Evolutionary conservation across 352 stramenopile genomes (phyloP).

Genomic region (Phytophthora fragariae): DNA sequence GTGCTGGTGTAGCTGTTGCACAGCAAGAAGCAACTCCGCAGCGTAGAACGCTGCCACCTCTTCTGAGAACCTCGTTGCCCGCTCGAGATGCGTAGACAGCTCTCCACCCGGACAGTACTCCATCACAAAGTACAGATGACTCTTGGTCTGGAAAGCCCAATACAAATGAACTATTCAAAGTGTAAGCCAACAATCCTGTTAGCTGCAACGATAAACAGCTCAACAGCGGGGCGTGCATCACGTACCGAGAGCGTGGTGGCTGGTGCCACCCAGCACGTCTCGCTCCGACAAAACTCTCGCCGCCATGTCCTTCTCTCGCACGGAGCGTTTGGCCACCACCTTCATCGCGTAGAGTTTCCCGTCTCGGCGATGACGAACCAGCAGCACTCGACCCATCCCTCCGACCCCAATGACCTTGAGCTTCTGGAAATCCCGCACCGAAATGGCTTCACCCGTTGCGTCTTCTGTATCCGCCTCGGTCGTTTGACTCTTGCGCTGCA

Average conservation of each 20-base stretch:
- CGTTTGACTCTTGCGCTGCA: slow-evolving; percentile 70
- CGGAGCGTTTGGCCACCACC: slow-evolving; percentile 62
- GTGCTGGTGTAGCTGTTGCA: slow-evolving; percentile 86
- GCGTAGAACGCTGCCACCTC: slow-evolving; percentile 73
- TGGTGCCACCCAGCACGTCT: slow-evolving; percentile 76
- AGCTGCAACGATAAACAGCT: neutral
- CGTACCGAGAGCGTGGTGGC: slow-evolving; percentile 64
- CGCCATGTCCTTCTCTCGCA: slow-evolving; percentile 60
- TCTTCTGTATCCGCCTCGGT: neutral
- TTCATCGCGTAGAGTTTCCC: slow-evolving; percentile 85
- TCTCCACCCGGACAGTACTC: slow-evolving; percentile 85
- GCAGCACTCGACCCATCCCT: slow-evolving; percentile 85
- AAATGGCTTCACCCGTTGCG: slow-evolving; percentile 29
- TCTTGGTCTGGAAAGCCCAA: slow-evolving; percentile 80
- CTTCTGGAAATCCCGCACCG: slow-evolving; percentile 79
- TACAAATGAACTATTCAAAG: slow-evolving; percentile 68
- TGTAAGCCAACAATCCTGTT: neutral
- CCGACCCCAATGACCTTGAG: slow-evolving; percentile 92
- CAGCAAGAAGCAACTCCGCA: slow-evolving; percentile 73
- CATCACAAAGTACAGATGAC: slow-evolving; percentile 80
- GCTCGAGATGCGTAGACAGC: slow-evolving; percentile 63
- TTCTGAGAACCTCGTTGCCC: slow-evolving; percentile 56
- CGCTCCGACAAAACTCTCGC: slow-evolving; percentile 77
- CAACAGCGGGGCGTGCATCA: neutral
- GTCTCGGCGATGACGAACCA: slow-evolving; percentile 69